These are phyloP conservation scores for Botryobasidium botryosum DNA, from an alignment of 768 basidiomycete species.

Conservation along the genomic window DNA sequence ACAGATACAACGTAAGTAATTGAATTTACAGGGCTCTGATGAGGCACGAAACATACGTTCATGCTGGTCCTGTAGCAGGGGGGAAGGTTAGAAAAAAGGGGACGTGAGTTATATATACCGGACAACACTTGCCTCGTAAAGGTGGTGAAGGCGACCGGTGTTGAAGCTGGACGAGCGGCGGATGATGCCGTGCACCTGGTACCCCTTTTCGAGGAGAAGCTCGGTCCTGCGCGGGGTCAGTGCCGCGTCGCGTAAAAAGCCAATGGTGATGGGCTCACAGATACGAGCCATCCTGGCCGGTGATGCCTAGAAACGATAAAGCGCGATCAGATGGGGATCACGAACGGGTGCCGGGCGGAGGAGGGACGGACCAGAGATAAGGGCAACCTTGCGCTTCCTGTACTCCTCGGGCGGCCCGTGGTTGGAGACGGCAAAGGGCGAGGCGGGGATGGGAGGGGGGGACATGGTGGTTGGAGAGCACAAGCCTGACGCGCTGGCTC, in stretches of 20 bases:
- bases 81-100: neutral
- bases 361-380: conserved; percentile 58
- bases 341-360: neutral
- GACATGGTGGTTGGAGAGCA: conserved; percentile 4
- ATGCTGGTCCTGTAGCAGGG: conserved; percentile 46
- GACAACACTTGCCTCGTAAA: conserved; percentile 35
- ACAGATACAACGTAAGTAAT: neutral
- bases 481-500: too few species aligned
- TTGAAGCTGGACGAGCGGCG: conserved; percentile 97
- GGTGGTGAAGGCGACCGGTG: conserved; percentile 84
- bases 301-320: conserved; percentile 46
- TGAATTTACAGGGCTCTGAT: conserved; percentile 8
- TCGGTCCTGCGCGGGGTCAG: conserved; percentile 40
- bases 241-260: neutral
- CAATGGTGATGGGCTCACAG: conserved; percentile 33
- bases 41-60: conserved; percentile 58
- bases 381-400: conserved; percentile 77
- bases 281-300: conserved; percentile 93
- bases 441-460: conserved; percentile 9
- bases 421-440: conserved; percentile 7
- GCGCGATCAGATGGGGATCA: conserved; percentile 5
- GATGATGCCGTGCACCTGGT: conserved; percentile 89
- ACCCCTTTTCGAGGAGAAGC: conserved; percentile 70
- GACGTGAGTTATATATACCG: conserved; percentile 1
- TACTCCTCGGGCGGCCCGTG: conserved; percentile 54